These are phyloP conservation scores for Pelargonium cotyledonis DNA, from an alignment of 441 rosid genomes.

Conservation along the genomic window DNA sequence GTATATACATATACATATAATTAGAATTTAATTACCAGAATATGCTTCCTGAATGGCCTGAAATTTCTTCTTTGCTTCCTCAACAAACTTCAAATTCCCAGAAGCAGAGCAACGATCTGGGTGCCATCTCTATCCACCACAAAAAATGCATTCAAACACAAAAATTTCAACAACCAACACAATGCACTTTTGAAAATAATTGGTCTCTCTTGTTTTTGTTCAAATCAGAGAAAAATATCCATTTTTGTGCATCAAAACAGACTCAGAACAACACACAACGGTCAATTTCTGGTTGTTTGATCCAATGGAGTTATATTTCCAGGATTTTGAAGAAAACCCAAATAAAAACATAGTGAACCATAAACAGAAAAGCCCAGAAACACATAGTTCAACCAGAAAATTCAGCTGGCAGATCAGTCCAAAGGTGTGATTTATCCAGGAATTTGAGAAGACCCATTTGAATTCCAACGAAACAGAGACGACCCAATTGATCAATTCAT, in stretches of 20 bases:
- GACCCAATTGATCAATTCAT: not conserved
- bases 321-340: no score
- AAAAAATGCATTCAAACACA: not conserved
- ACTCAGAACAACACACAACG: no score
- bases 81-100: conserved; percentile 46
- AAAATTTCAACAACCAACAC: not conserved
- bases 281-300: no score
- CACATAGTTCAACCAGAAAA: not conserved
- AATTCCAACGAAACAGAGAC: not conserved
- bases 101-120: conserved; percentile 82
- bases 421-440: not conserved
- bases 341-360: no score
- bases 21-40: conserved; percentile 41
- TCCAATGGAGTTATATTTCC: no score
- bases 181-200: no score
- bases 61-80: conserved; percentile 76
- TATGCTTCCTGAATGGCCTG: conserved; percentile 79
- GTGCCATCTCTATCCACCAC: conserved; percentile 63
- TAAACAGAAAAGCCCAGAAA: not conserved
- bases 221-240: no score
- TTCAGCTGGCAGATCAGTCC: not conserved
- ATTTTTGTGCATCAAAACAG: no score
- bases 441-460: no score
- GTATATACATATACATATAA: no score
- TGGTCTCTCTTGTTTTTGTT: no score